These are phyloP conservation scores for Microbotryum lychnidis-dioicae DNA, from an alignment of 1,284 basidiomycete species.

Conservation along the genomic window DNA sequence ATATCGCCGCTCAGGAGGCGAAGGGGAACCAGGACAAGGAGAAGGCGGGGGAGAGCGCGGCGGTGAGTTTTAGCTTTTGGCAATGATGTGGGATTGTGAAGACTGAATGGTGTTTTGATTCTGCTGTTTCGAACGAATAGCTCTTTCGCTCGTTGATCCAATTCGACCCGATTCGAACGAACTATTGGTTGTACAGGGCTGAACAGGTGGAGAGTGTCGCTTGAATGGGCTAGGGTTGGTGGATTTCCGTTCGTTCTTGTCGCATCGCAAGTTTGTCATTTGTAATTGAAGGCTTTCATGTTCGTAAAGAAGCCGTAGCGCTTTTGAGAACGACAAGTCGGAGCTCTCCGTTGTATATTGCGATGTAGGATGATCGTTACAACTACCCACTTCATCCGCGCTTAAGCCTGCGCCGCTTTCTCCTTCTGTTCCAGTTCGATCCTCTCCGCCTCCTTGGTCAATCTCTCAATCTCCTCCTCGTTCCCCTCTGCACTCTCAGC, in stretches of 20 bases:
- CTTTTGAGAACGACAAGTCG: no score
- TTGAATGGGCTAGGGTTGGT: no score
- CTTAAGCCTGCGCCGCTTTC: not conserved
- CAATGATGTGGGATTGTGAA: not conserved
- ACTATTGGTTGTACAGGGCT: conserved; percentile 15
- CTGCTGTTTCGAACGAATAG: not conserved
- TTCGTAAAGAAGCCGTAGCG: no score
- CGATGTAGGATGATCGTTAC: no score
- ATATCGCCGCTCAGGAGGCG: conserved; percentile 55
- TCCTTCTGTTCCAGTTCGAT: conserved; percentile 22
- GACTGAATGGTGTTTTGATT: not conserved
- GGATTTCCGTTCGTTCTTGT: no score
- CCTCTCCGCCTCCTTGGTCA: conserved; percentile 20
- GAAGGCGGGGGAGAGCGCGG: conserved; percentile 14
- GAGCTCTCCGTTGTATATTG: no score
- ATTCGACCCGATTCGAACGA: conserved; percentile 27
- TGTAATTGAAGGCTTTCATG: no score
- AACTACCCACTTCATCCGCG: no score
- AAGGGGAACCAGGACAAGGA: not conserved
- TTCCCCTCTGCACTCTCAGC: not conserved
- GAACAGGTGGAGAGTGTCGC: no score
- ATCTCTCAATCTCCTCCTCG: conserved; percentile 5
- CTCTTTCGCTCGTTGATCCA: conserved; percentile 22
- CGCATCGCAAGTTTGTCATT: no score
- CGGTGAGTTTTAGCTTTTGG: conserved; percentile 7